phyloP scores from a whole-genome alignment of 768 basidiomycete species.

The Lenzites betulinus region DNA sequence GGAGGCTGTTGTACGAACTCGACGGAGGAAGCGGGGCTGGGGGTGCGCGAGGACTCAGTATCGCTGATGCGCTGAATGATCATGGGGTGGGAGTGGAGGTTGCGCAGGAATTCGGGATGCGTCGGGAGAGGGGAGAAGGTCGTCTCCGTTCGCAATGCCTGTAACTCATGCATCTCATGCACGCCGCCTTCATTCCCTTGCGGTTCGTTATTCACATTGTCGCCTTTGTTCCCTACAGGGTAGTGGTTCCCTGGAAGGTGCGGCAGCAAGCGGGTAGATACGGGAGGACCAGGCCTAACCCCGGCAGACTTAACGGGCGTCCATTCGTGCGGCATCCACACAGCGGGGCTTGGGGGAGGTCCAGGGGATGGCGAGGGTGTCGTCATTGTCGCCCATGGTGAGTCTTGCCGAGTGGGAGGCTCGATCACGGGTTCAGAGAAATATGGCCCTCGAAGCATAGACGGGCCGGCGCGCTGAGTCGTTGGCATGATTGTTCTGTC shows the following conservation, averaged over 20 bases:
- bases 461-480: neutral
- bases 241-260: slow-evolving; percentile 2
- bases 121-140: slow-evolving; percentile 14
- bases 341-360: slow-evolving; percentile 17
- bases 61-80: slow-evolving; percentile 8
- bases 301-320: neutral
- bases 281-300: too few species aligned
- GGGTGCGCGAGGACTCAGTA: neutral
- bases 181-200: neutral
- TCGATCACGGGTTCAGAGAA: slow-evolving; percentile 1
- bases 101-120: slow-evolving; percentile 19
- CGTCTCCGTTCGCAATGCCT: slow-evolving; percentile 10
- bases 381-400: slow-evolving; percentile 15
- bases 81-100: slow-evolving; percentile 18
- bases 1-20: slow-evolving; percentile 9
- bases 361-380: slow-evolving; percentile 17
- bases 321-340: slow-evolving; percentile 22
- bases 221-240: neutral
- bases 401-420: neutral
- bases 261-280: slow-evolving; percentile 10
- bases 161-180: neutral
- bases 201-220: neutral
- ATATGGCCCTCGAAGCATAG: neutral
- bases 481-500: neutral
- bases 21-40: slow-evolving; percentile 19